These are phyloP conservation scores for Linum lewisii DNA, from an alignment of 345 rosid species.

Conservation along the genomic window DNA sequence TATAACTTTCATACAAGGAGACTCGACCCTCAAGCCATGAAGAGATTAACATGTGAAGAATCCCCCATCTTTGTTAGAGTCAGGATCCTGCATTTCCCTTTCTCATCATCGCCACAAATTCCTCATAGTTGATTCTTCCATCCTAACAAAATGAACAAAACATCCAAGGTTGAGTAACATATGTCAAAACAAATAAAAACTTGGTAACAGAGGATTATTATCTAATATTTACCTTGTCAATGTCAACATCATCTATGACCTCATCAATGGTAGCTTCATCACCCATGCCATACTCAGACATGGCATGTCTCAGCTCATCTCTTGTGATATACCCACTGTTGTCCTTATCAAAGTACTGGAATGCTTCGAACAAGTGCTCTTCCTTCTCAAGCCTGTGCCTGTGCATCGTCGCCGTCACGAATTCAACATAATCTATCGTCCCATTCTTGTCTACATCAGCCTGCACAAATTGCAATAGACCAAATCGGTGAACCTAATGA, in stretches of 20 bases:
- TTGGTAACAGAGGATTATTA: background rate
- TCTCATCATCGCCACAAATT: conserved; percentile 33
- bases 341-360: conserved; percentile 24
- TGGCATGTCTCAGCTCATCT: conserved; percentile 24
- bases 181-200: no score
- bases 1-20: no score
- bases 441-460: conserved; percentile 25
- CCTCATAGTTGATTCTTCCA: conserved; percentile 33
- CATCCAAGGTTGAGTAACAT: no score
- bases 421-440: conserved; percentile 20
- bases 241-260: conserved; percentile 22
- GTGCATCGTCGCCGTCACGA: conserved; percentile 25
- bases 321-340: conserved; percentile 23
- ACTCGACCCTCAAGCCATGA: no score
- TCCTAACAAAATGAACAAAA: conserved; percentile 16
- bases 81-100: conserved; percentile 10
- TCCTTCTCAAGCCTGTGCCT: conserved; percentile 22
- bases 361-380: conserved; percentile 21
- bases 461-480: background rate
- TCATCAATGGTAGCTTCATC: conserved; percentile 23
- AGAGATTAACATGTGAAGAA: background rate
- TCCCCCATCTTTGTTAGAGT: background rate
- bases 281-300: conserved; percentile 23
- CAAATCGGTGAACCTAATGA: background rate
- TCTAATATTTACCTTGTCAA: conserved; percentile 23